Percentiles rank a stretch among this genome's conserved stretches.
These are phyloP conservation scores for Cymodocea nodosa DNA, from an alignment of 116 monocot species.

Conservation along the genomic window DNA sequence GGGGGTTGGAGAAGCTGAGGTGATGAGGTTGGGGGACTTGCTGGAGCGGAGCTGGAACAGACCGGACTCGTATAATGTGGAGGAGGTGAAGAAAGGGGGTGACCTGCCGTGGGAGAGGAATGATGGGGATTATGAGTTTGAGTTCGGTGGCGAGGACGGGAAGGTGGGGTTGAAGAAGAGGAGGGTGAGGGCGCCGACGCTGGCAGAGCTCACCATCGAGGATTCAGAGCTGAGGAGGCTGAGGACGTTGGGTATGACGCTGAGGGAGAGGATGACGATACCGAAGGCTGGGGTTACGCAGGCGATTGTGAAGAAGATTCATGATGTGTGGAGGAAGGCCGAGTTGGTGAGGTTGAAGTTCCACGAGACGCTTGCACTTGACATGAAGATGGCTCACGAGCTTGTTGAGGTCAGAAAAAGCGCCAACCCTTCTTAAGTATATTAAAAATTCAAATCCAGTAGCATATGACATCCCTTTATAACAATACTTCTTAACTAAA, in stretches of 20 bases:
- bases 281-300: constrained; percentile 71
- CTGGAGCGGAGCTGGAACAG: constrained; percentile 61
- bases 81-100: not conserved
- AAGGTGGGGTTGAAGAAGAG: constrained; percentile 12
- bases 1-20: constrained; percentile 6
- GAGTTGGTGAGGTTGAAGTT: constrained; percentile 68
- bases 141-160: constrained; percentile 6
- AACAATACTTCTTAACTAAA: too few relatives aligned
- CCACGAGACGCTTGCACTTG: constrained; percentile 54
- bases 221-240: constrained; percentile 55
- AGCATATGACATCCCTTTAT: too few relatives aligned
- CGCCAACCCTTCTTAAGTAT: too few relatives aligned
- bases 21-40: constrained; percentile 41
- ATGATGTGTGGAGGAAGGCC: constrained; percentile 54
- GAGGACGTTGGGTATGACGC: constrained; percentile 30
- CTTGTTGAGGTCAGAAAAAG: constrained; percentile 57
- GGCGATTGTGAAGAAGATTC: constrained; percentile 49
- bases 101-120: constrained; percentile 60
- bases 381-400: constrained; percentile 73
- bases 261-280: constrained; percentile 56
- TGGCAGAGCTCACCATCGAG: constrained; percentile 70
- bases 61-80: constrained; percentile 20
- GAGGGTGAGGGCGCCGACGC: constrained; percentile 46
- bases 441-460: too few relatives aligned
- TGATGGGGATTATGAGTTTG: not conserved